A percentile compares a stretch with the other conserved stretches of the same genome.
Evolutionary conservation across 768 basidiomycete species (phyloP).

Genomic region (Tephrocybe rancida): DNA sequence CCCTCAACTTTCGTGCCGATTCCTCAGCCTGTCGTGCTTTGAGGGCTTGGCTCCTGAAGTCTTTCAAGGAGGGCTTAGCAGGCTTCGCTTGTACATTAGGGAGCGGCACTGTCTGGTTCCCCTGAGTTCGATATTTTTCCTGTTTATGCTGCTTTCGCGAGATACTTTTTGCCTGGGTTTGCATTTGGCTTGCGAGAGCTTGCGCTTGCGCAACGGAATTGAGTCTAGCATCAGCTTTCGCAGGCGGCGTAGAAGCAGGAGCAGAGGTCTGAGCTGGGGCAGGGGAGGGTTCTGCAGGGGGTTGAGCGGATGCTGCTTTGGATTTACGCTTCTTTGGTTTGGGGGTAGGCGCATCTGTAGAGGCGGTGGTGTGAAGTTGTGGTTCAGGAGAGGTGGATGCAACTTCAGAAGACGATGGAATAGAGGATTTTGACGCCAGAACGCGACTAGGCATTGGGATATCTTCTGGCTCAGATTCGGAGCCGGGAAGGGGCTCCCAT

Average conservation of each 20-base stretch:
- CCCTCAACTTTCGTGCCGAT: neutral
- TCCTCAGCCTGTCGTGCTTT: constrained; percentile 1
- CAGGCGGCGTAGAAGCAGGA: neutral
- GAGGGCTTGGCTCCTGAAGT: neutral
- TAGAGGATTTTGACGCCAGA: neutral
- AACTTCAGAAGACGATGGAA: neutral
- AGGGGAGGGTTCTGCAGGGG: no score
- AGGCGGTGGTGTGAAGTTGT: neutral
- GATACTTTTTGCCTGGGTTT: constrained; percentile 3
- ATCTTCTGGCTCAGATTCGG: constrained; percentile 9
- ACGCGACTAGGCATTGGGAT: constrained; percentile 12
- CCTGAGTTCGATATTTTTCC: neutral
- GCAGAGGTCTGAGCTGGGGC: neutral
- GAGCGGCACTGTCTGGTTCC: neutral
- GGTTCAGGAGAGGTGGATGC: neutral
- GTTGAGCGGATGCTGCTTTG: no score
- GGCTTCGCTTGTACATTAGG: neutral
- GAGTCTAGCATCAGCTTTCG: no score
- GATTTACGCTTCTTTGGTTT: neutral
- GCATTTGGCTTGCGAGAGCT: constrained; percentile 5
- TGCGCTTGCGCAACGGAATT: neutral
- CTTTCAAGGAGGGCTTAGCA: neutral
- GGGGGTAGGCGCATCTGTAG: neutral
- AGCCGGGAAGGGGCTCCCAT: constrained; percentile 20
- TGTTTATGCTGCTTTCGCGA: neutral